Conservation (phyloP, 2,329 filamentous ascomycete species). For the Fusarium cyanostomum region DNA sequence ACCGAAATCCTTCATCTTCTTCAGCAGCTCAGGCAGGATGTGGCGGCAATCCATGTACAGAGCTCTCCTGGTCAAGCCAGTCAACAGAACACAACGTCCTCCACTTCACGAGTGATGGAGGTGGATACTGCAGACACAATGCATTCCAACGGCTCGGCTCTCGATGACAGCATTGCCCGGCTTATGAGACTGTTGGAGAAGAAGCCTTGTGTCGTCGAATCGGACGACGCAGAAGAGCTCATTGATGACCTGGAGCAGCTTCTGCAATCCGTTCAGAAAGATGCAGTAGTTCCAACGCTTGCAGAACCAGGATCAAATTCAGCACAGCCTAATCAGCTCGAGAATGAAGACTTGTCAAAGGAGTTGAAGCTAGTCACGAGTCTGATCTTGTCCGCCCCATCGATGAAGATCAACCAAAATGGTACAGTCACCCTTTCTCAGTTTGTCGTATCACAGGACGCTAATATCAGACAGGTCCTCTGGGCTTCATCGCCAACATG, state of each 20-base stretch:
- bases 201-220: neutral
- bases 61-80: fast-evolving
- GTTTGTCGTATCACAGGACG: too few species aligned
- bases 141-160: fast-evolving
- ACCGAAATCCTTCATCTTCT: neutral
- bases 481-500: neutral
- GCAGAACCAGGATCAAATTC: neutral
- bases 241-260: neutral
- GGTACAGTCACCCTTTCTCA: too few species aligned
- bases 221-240: neutral
- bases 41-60: fast-evolving
- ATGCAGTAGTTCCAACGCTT: neutral
- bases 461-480: neutral
- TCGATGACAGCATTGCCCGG: neutral
- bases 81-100: fast-evolving
- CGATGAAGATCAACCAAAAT: neutral
- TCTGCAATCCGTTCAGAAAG: neutral
- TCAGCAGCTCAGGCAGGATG: neutral
- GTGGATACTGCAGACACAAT: fast-evolving
- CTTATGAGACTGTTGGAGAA: neutral
- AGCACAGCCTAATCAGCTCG: fast-evolving
- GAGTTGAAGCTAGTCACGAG: neutral
- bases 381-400: fast-evolving
- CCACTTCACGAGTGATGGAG: neutral
- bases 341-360: fast-evolving